phyloP scores from a whole-genome alignment of 805 yeast genomes.

The Metschnikowia reukaufii region DNA sequence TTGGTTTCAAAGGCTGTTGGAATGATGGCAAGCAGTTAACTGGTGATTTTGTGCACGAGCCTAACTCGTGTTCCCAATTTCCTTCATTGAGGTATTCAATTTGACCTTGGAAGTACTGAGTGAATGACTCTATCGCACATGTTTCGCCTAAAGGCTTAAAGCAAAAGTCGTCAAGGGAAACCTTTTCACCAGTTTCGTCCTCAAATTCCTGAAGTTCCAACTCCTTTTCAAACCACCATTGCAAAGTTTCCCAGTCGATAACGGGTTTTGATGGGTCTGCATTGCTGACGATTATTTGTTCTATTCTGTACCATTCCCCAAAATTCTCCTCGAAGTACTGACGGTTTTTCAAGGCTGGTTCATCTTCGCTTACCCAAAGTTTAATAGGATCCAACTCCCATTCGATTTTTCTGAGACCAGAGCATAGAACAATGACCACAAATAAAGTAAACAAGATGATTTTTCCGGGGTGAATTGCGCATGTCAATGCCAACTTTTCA shows the following conservation, averaged over 20 bases:
- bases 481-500: constrained; percentile 51
- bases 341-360: constrained; percentile 68
- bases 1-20: constrained; percentile 82
- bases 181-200: constrained; percentile 22
- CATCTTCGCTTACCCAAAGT: constrained; percentile 84
- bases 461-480: constrained; percentile 58
- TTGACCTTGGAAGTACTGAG: constrained; percentile 81
- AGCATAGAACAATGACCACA: constrained; percentile 46
- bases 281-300: constrained; percentile 66
- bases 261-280: constrained; percentile 64
- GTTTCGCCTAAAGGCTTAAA: constrained; percentile 76
- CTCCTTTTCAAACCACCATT: constrained; percentile 93
- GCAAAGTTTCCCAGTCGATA: constrained; percentile 59
- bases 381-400: constrained; percentile 80
- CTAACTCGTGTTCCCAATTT: constrained; percentile 57
- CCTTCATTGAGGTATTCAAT: constrained; percentile 46
- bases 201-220: constrained; percentile 38
- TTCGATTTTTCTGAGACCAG: constrained; percentile 51
- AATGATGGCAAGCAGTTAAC: constrained; percentile 87
- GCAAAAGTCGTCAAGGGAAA: constrained; percentile 64
- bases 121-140: constrained; percentile 83
- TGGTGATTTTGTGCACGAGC: constrained; percentile 71
- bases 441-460: constrained; percentile 25
- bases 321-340: constrained; percentile 72
- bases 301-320: constrained; percentile 90